Conservation (phyloP, 1,284 basidiomycete genomes). For the Fomitopsis palustris region DNA sequence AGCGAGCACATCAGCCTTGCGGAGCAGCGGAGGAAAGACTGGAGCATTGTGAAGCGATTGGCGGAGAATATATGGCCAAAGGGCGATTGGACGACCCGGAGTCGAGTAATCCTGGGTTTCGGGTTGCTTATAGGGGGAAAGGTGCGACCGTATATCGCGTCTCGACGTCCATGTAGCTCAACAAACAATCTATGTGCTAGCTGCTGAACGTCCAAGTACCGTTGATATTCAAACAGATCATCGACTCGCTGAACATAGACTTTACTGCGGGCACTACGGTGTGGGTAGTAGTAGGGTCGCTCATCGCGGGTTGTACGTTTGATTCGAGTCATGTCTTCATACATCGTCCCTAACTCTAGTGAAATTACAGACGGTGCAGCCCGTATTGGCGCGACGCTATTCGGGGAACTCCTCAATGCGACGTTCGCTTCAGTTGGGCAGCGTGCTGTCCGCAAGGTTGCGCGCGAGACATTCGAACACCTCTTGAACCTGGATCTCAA, state of each 20-base stretch:
- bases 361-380: slow-evolving; percentile 77
- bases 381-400: slow-evolving; percentile 85
- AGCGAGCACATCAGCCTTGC: slow-evolving; percentile 19
- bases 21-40: slow-evolving; percentile 67
- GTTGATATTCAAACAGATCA: slow-evolving; percentile 89
- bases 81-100: slow-evolving; percentile 70
- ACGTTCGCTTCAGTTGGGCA: slow-evolving; percentile 97
- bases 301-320: slow-evolving; percentile 85
- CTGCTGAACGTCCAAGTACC: slow-evolving; percentile 97
- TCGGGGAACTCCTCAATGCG: slow-evolving; percentile 91
- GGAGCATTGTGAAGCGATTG: slow-evolving; percentile 61
- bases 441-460: slow-evolving; percentile 90
- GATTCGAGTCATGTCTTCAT: background rate
- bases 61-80: slow-evolving; percentile 74
- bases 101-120: slow-evolving; percentile 84
- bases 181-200: slow-evolving; percentile 9
- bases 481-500: slow-evolving; percentile 87
- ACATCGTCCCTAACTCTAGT: background rate
- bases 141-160: slow-evolving; percentile 39
- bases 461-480: slow-evolving; percentile 91
- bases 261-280: slow-evolving; percentile 78
- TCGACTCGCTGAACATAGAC: slow-evolving; percentile 88
- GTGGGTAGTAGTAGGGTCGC: slow-evolving; percentile 88
- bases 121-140: slow-evolving; percentile 84
- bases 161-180: slow-evolving; percentile 31